These are phyloP conservation scores for Aspergillus indologenus DNA, from an alignment of 495 filamentous ascomycete genomes.

Conservation along the genomic window DNA sequence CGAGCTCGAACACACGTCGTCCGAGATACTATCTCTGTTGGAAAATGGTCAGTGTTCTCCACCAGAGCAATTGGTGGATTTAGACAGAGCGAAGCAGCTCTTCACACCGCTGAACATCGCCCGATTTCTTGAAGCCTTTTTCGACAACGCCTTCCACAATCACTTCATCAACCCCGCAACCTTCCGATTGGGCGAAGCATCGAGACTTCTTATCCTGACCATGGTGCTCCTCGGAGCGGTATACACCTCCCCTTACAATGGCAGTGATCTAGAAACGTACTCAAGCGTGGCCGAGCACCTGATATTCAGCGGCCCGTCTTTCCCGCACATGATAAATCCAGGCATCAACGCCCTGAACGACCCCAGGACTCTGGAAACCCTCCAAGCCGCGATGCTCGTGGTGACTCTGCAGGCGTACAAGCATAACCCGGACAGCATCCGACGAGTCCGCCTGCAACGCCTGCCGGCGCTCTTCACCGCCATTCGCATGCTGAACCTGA, in stretches of 20 bases:
- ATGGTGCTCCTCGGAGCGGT: background rate
- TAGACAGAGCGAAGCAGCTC: background rate
- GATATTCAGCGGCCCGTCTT: conserved; percentile 1
- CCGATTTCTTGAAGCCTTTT: background rate
- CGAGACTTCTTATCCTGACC: background rate
- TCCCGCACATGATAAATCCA: background rate
- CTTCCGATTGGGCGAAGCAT: background rate
- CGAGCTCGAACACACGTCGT: background rate
- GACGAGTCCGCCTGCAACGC: conserved; percentile 3
- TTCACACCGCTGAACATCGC: background rate
- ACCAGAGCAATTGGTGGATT: background rate
- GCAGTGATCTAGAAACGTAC: background rate
- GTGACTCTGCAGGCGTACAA: background rate
- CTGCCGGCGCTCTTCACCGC: background rate
- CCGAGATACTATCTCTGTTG: background rate
- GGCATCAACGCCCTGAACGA: background rate
- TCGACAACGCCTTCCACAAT: background rate
- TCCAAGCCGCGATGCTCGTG: conserved; percentile 5
- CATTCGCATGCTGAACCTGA: conserved; percentile 6
- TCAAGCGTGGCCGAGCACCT: background rate
- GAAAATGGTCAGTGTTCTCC: background rate
- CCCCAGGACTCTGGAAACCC: background rate
- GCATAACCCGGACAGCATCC: background rate
- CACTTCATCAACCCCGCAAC: conserved; percentile 1
- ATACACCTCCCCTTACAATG: background rate